phyloP scores from a whole-genome alignment of 1,284 basidiomycete species.

The Pseudozyma pruni region DNA sequence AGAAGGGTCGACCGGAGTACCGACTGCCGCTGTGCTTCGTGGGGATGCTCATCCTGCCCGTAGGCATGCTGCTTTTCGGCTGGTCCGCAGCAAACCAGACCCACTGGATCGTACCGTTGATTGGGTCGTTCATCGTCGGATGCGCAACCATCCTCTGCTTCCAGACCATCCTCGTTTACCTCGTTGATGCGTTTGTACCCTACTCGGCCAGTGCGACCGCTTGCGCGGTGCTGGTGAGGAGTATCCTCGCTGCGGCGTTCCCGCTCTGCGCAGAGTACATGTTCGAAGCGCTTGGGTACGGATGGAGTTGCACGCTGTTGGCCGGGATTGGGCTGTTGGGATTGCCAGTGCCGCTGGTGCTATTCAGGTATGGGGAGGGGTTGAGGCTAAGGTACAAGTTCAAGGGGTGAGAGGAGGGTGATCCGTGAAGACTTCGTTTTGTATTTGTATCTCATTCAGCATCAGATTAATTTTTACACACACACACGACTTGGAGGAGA shows the following conservation, averaged over 20 bases:
- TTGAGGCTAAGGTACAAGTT: slow-evolving; percentile 61
- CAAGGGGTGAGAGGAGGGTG: slow-evolving; percentile 14
- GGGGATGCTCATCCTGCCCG: slow-evolving; percentile 70
- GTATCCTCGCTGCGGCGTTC: slow-evolving; percentile 68
- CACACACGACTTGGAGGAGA: no score
- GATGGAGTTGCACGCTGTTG: slow-evolving; percentile 68
- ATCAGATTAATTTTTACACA: no score
- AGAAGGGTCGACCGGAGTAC: slow-evolving; percentile 57
- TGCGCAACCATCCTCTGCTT: slow-evolving; percentile 68
- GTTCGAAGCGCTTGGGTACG: slow-evolving; percentile 70
- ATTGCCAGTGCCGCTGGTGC: slow-evolving; percentile 68
- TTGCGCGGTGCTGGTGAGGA: slow-evolving; percentile 66
- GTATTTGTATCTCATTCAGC: slow-evolving; percentile 20
- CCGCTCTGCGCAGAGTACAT: slow-evolving; percentile 69
- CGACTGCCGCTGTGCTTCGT: slow-evolving; percentile 69
- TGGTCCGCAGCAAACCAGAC: slow-evolving; percentile 50
- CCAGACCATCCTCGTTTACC: slow-evolving; percentile 69
- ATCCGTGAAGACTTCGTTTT: not conserved
- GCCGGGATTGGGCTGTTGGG: slow-evolving; percentile 68
- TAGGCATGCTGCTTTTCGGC: slow-evolving; percentile 69
- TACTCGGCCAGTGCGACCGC: slow-evolving; percentile 70
- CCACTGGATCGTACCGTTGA: slow-evolving; percentile 53
- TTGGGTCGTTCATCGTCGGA: slow-evolving; percentile 56
- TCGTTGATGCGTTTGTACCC: slow-evolving; percentile 70
- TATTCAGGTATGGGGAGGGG: slow-evolving; percentile 69